phyloP scores from a whole-genome alignment of 2,329 filamentous ascomycete species.

The Cladophialophora exuberans region DNA sequence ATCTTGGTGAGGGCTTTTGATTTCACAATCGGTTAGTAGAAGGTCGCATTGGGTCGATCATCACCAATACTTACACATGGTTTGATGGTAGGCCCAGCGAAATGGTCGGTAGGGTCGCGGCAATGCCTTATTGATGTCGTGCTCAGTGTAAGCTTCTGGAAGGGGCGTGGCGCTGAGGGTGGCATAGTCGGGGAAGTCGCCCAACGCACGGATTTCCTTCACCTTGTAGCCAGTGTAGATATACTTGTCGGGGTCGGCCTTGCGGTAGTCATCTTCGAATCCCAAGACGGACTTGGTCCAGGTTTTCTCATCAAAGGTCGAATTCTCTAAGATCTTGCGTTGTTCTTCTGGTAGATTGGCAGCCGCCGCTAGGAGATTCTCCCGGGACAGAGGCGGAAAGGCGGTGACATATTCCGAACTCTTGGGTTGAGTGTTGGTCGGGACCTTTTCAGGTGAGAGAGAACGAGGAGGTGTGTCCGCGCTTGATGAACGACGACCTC shows the following conservation, averaged over 20 bases:
- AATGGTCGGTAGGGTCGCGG: constrained; percentile 81
- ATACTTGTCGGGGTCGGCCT: constrained; percentile 47
- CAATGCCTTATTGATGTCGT: constrained; percentile 68
- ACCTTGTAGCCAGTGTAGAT: constrained; percentile 72
- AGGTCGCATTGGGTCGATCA: background rate
- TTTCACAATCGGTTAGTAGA: constrained; percentile 2
- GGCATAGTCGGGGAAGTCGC: constrained; percentile 80
- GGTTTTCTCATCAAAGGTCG: constrained; percentile 37
- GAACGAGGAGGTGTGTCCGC: constrained; percentile 58
- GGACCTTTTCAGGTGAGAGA: constrained; percentile 52
- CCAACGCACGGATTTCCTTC: constrained; percentile 69
- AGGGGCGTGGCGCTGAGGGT: constrained; percentile 73
- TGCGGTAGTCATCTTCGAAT: constrained; percentile 46
- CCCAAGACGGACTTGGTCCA: constrained; percentile 43
- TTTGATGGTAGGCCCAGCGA: constrained; percentile 84
- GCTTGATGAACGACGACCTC: constrained; percentile 48
- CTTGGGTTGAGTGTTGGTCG: constrained; percentile 34
- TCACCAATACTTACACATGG: constrained; percentile 71
- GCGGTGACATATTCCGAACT: constrained; percentile 48
- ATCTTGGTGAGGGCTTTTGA: constrained; percentile 76
- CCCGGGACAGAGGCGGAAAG: constrained; percentile 58
- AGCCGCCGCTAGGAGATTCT: constrained; percentile 44
- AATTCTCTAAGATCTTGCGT: constrained; percentile 25
- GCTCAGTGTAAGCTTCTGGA: constrained; percentile 65
- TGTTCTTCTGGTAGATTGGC: constrained; percentile 29